Conservation (phyloP, 768 basidiomycete species). For the Hortiboletus flavorubellus region DNA sequence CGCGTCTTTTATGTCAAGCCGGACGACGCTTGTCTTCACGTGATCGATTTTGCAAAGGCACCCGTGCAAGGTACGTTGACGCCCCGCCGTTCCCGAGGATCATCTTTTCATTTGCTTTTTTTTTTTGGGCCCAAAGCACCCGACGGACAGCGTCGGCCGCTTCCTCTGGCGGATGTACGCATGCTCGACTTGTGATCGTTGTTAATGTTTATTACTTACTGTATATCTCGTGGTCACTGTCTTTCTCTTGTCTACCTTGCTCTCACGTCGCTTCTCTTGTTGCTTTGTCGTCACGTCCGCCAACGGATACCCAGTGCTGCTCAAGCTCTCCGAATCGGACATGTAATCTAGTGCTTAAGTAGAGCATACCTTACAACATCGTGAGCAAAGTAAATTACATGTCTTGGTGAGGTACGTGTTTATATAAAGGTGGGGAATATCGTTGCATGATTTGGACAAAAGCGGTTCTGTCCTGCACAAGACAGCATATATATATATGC, state of each 20-base stretch:
- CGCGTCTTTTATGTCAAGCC: slow-evolving; percentile 51
- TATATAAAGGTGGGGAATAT: slow-evolving; percentile 12
- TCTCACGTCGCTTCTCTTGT: slow-evolving; percentile 5
- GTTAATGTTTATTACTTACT: background rate
- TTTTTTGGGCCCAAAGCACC: slow-evolving; percentile 29
- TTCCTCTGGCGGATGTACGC: slow-evolving; percentile 29
- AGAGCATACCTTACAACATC: slow-evolving; percentile 18
- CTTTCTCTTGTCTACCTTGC: background rate
- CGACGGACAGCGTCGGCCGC: slow-evolving; percentile 31
- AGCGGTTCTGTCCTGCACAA: slow-evolving; percentile 10
- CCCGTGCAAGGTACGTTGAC: slow-evolving; percentile 31
- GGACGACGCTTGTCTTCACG: slow-evolving; percentile 37
- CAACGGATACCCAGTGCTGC: background rate
- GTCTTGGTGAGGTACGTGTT: slow-evolving; percentile 24
- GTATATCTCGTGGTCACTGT: background rate
- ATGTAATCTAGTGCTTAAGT: slow-evolving; percentile 17
- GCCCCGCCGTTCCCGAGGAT: background rate
- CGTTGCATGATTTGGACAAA: slow-evolving; percentile 14
- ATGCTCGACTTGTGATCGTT: slow-evolving; percentile 29
- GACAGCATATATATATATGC: slow-evolving; percentile 5
- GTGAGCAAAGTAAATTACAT: slow-evolving; percentile 24
- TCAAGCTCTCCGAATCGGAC: background rate
- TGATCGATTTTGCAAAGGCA: slow-evolving; percentile 47
- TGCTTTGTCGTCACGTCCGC: background rate
- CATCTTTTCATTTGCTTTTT: slow-evolving; percentile 29